These are phyloP conservation scores for Trichocladium uniseriatum DNA, from an alignment of 495 filamentous ascomycete genomes.

Conservation along the genomic window DNA sequence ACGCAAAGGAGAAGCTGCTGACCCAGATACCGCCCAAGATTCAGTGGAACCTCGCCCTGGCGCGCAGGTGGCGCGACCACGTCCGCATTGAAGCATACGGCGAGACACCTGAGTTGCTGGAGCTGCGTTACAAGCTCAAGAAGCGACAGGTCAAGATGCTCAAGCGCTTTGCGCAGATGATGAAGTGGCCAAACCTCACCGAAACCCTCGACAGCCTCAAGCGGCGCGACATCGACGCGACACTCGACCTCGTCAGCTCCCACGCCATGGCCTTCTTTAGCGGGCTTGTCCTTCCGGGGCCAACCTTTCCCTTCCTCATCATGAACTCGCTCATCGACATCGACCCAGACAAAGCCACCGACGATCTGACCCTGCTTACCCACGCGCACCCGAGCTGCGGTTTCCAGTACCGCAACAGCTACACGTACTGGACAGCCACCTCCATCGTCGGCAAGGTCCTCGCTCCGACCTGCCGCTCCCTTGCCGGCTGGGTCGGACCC, in stretches of 20 bases:
- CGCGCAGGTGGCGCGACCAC: conserved; percentile 58
- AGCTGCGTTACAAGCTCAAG: conserved; percentile 49
- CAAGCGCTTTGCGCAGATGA: conserved; percentile 53
- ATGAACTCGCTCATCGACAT: conserved; percentile 68
- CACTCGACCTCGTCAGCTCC: conserved; percentile 51
- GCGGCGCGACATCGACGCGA: conserved; percentile 43
- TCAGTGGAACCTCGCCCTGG: conserved; percentile 58
- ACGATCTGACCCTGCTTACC: conserved; percentile 50
- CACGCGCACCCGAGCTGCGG: conserved; percentile 54
- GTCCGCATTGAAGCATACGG: conserved; percentile 48
- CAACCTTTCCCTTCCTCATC: conserved; percentile 58
- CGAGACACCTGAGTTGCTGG: conserved; percentile 34
- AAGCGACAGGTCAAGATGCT: conserved; percentile 53
- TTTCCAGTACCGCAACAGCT: conserved; percentile 58
- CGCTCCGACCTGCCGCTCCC: conserved; percentile 60
- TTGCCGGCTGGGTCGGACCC: conserved; percentile 63
- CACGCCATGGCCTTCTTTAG: conserved; percentile 66
- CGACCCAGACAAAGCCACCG: conserved; percentile 49
- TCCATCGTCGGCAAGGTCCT: conserved; percentile 69
- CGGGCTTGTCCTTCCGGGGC: conserved; percentile 58
- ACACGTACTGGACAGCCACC: conserved; percentile 61
- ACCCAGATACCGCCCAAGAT: conserved; percentile 54
- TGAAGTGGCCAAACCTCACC: conserved; percentile 65
- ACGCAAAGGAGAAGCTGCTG: conserved; percentile 48
- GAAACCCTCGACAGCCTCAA: conserved; percentile 50